phyloP scores from a whole-genome alignment of 768 basidiomycete genomes.

The Hygrocybe coccinea region DNA sequence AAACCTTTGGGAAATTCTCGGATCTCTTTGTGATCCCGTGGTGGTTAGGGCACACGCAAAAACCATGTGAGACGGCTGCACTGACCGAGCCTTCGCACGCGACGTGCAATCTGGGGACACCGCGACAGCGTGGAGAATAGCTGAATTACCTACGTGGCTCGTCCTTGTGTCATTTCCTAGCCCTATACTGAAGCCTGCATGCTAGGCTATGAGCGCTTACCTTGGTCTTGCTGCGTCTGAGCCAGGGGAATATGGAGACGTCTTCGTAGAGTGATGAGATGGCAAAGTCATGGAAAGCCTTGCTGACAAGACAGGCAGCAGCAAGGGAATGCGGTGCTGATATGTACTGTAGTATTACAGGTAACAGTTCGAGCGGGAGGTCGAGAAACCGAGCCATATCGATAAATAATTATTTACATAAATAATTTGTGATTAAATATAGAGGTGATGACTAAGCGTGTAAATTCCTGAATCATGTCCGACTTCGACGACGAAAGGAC shows the following conservation, averaged over 20 bases:
- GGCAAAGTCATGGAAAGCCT: conserved; percentile 48
- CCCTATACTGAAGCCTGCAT: no score
- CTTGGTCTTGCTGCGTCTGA: conserved; percentile 58
- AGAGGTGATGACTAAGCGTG: no score
- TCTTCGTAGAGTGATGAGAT: conserved; percentile 51
- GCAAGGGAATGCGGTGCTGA: conserved; percentile 50
- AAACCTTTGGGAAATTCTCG: conserved; percentile 65
- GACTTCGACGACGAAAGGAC: conserved; percentile 39
- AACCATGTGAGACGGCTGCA: conserved; percentile 5
- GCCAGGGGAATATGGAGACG: conserved; percentile 66
- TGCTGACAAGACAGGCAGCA: conserved; percentile 52
- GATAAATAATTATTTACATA: no score
- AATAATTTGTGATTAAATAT: no score
- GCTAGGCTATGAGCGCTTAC: conserved; percentile 32
- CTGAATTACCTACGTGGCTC: conserved; percentile 51
- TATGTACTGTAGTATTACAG: conserved; percentile 49
- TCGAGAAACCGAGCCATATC: conserved; percentile 49
- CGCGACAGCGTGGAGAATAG: conserved; percentile 59
- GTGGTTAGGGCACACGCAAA: not conserved
- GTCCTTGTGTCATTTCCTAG: not conserved
- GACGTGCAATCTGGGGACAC: conserved; percentile 50
- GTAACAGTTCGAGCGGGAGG: conserved; percentile 63
- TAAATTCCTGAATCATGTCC: conserved; percentile 35
- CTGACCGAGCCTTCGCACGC: conserved; percentile 58
- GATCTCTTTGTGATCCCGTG: conserved; percentile 51